phyloP scores from a whole-genome alignment of 192 early-diverging fungal genomes.

The Podochytrium sp. region DNA sequence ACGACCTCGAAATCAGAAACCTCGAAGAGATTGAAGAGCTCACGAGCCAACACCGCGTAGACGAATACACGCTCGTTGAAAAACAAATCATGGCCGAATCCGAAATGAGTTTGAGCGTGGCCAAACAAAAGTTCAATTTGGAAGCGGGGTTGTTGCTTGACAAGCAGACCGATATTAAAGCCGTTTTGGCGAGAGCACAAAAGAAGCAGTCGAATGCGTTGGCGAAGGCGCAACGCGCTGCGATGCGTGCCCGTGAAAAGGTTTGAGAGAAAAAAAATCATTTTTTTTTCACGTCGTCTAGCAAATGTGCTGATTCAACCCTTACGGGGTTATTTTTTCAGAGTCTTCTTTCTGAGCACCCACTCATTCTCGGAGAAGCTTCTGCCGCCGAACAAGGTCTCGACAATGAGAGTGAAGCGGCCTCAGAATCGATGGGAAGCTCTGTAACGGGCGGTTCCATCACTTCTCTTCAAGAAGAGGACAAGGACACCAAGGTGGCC shows the following conservation, averaged over 20 bases:
- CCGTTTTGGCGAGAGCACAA: background rate
- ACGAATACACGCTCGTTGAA: constrained; percentile 29
- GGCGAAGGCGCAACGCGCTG: constrained; percentile 24
- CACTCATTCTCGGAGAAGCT: constrained; percentile 18
- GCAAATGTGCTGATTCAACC: too few relatives aligned
- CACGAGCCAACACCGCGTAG: constrained; percentile 1
- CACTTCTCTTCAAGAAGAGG: background rate
- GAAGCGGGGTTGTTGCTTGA: constrained; percentile 16
- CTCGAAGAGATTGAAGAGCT: constrained; percentile 30
- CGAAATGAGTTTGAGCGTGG: constrained; percentile 9
- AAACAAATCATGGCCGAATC: constrained; percentile 19
- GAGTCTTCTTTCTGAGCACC: constrained; percentile 28
- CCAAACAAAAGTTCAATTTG: constrained; percentile 5
- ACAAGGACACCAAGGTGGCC: background rate
- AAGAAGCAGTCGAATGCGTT: constrained; percentile 7
- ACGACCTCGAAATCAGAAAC: constrained; percentile 30
- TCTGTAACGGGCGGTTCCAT: constrained; percentile 1
- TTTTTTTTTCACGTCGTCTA: too few relatives aligned
- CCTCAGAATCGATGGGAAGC: background rate
- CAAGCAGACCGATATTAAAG: constrained; percentile 23
- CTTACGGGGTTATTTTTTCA: too few relatives aligned
- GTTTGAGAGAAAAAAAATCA: background rate
- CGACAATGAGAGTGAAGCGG: constrained; percentile 6
- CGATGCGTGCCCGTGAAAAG: constrained; percentile 28
- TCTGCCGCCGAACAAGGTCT: background rate